Percentiles rank a stretch among this genome's conserved stretches.
Conservation (phyloP, 352 stramenopile species). For the Sclerospora graminicola region DNA sequence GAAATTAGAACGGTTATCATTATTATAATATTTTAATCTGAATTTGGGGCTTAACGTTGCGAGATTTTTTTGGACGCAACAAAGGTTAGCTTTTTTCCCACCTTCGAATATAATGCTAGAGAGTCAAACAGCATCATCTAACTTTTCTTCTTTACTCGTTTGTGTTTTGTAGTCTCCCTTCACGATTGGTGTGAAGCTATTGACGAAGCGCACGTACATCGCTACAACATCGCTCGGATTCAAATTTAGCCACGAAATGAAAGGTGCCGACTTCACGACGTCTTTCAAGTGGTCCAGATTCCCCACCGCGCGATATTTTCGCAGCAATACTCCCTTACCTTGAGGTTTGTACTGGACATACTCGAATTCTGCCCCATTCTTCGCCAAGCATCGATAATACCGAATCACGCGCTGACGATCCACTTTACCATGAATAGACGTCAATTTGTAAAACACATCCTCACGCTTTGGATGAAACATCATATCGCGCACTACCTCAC, state of each 20-base stretch:
- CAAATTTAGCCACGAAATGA: slow-evolving; percentile 23
- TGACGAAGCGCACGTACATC: slow-evolving; percentile 27
- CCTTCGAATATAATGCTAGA: no score
- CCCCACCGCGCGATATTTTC: slow-evolving; percentile 23
- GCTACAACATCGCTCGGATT: slow-evolving; percentile 23
- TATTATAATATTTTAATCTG: no score
- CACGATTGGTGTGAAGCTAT: slow-evolving; percentile 31
- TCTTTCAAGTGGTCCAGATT: slow-evolving; percentile 9
- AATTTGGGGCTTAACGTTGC: no score
- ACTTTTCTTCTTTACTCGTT: background rate
- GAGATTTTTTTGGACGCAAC: no score
- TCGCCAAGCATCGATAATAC: slow-evolving; percentile 23
- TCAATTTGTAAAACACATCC: slow-evolving; percentile 60
- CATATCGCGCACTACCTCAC: slow-evolving; percentile 20
- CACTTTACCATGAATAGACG: slow-evolving; percentile 42
- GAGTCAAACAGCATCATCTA: background rate
- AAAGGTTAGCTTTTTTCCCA: no score
- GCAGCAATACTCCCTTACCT: slow-evolving; percentile 39
- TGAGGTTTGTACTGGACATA: slow-evolving; percentile 34
- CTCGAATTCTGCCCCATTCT: slow-evolving; percentile 6
- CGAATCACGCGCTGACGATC: slow-evolving; percentile 44
- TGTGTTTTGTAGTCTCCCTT: slow-evolving; percentile 24
- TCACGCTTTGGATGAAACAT: slow-evolving; percentile 32
- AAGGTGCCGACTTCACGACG: slow-evolving; percentile 15
- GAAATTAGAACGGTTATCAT: no score